Conservation (phyloP, 139 green algal genomes). For the Micractinium sp. region DNA sequence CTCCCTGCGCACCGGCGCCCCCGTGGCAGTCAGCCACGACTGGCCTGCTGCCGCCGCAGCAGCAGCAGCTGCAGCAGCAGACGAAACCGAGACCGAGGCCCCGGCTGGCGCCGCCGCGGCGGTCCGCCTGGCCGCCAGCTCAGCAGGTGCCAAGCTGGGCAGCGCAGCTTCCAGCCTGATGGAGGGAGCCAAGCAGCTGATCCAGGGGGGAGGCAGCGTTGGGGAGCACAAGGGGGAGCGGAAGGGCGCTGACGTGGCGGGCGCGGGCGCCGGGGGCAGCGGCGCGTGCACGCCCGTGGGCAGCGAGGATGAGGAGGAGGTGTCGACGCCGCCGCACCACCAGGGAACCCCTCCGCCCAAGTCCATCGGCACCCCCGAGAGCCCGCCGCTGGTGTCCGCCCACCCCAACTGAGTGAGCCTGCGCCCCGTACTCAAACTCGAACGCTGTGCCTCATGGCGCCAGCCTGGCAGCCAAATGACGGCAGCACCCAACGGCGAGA, state of each 20-base stretch:
- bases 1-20: conserved; percentile 8
- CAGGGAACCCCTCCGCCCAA: conserved; percentile 7
- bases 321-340: conserved; percentile 7
- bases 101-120: neutral
- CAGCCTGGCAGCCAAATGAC: too few species aligned
- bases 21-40: neutral
- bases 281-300: neutral
- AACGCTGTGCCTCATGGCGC: too few species aligned
- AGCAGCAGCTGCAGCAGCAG: neutral
- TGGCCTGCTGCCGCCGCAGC: neutral
- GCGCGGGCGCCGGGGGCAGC: neutral
- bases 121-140: neutral
- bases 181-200: neutral
- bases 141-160: neutral
- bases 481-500: too few species aligned
- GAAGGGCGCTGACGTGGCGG: neutral
- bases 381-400: neutral
- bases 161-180: neutral
- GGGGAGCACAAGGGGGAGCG: too few species aligned
- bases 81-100: neutral
- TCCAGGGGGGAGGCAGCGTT: neutral
- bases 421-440: too few species aligned
- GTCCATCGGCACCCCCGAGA: neutral
- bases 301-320: neutral
- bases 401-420: neutral